Base-by-base conservation (phyloP, 2,329 filamentous ascomycete genomes). In the Diplodia corticola region DNA sequence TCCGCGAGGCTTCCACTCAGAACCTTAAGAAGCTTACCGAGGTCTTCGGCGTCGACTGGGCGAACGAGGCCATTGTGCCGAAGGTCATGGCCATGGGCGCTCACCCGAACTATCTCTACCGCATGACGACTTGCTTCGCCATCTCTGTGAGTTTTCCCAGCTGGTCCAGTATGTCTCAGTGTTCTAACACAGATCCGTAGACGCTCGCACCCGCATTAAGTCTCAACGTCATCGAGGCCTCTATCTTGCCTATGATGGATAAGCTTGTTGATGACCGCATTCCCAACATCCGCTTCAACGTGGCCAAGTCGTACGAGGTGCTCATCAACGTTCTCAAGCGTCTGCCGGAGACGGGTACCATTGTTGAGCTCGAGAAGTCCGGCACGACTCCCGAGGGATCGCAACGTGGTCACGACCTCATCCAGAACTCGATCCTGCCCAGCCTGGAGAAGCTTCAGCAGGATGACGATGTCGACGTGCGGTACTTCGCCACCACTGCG, bases 91-190 rank as follows among this genome's bases (percentile, higher is more conserved):
- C 91, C 44, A 98, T 99, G 95, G 95, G 95, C 68, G 91, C 92
- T 76, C 95, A 99, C 78, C 92, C 94, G 68, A 99, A 99, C 83
- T 99, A 99, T 79, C 89, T 99, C 63, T 99, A 99, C 86, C 88
- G 95, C 78, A 99, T 99, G 95, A 99, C 95, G 10, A 99, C 95
- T n/a, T 98, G 94, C 82, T 99, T 99, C 79, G 95, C 95, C 69
- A 96, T 99, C 71, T 94, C 93, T 73, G 95, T 99, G 86, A 84
- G 91, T 86, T 35, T 3, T 5, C n/a, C 15, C 5, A 35, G 49
- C n/a, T 9, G 37, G 15, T 20, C 17, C 24, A 15, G 53, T 35
- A 28, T 51, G 44, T 15, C 30, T 26, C 2, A 26, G 66, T 61
- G 70, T 54, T 54, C 69, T 72, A 50, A 72, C n/a, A 7, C 44